Base-by-base conservation (phyloP, 2,329 filamentous ascomycete genomes). In the Paramyrothecium sp. region DNA sequence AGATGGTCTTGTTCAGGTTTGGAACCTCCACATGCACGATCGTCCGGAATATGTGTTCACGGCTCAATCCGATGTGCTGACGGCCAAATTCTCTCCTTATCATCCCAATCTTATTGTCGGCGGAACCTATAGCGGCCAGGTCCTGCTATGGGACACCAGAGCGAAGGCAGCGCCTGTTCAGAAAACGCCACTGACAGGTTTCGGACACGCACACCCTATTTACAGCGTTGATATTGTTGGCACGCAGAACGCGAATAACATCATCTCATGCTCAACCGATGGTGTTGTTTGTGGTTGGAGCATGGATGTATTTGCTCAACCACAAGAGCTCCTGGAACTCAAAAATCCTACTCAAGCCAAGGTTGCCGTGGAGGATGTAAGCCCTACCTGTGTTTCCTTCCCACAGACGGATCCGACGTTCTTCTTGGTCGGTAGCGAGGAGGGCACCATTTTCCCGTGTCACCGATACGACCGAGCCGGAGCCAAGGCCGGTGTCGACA, bases 201-300 rank as follows among this genome's bases (percentile, higher is more conserved):
- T 91, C 16, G 93, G 95, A 16, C 95, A 99, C 73, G 96, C 95
- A 8, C 95, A 99, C 69, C 95, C 95, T 0, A 90, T 99, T 61
- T 99, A 99, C 78, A 92, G 90, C 44, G 87, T 99, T 57, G 91
- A 95, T 61, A 96, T 99, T 56, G 92, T 99, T 53, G 95, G 95
- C 62, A 99, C 96, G 1, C 95, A 98, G 70, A 99, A 99, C 72
- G 95, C 95, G 58, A 97, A 97, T 78, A 99, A 98, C 73, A 97
- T 99, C 71, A 90, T 99, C 66, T 97, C 93, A 34, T 94, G 92
- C 71, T 97, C 92, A 1, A 99, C 95, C 1, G 95, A 99, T 69
- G 95, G 95, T 55, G 92, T 96, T 11, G 92, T 98, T 47, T 99
- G 95, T 73, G 91, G 93, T 51, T 99, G 95, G 95, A 93, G 91